Conservation (phyloP, 257 asterid genomes). For the Echium plantagineum region DNA sequence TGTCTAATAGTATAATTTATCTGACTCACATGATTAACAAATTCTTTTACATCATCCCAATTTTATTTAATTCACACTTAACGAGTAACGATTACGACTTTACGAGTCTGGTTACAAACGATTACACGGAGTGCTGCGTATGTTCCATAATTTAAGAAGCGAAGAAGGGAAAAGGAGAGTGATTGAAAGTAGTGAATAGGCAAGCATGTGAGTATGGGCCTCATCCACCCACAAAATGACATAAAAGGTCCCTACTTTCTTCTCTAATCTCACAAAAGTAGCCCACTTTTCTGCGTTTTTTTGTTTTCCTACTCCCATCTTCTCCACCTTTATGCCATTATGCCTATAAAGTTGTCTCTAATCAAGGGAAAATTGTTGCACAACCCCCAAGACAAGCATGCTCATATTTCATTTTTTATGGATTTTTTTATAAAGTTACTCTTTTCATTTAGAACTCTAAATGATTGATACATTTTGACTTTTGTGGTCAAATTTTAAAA, state of each 20-base stretch:
- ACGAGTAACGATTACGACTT: too few relatives aligned
- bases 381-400: slow-evolving; percentile 8
- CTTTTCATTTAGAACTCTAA: too few relatives aligned
- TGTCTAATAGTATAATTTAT: too few relatives aligned
- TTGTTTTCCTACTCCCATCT: neutral
- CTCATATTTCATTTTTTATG: neutral
- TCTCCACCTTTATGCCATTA: neutral
- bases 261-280: neutral
- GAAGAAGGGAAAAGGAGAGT: neutral
- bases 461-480: too few relatives aligned
- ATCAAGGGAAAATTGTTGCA: neutral
- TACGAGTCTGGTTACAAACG: too few relatives aligned
- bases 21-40: too few relatives aligned
- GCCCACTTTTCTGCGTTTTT: neutral
- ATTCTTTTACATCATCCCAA: too few relatives aligned
- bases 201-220: slow-evolving; percentile 34
- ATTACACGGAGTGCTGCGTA: too few relatives aligned
- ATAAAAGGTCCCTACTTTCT: slow-evolving; percentile 23
- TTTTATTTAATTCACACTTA: too few relatives aligned
- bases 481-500: too few relatives aligned
- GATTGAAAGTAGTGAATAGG: slow-evolving; percentile 23
- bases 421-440: too few relatives aligned
- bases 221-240: slow-evolving; percentile 33
- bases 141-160: too few relatives aligned
- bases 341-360: neutral